Evolutionary conservation across 2,329 filamentous ascomycete genomes (phyloP), one percentile per base, ranked within the genome.

Genomic region (Colletotrichum godetiae): DNA sequence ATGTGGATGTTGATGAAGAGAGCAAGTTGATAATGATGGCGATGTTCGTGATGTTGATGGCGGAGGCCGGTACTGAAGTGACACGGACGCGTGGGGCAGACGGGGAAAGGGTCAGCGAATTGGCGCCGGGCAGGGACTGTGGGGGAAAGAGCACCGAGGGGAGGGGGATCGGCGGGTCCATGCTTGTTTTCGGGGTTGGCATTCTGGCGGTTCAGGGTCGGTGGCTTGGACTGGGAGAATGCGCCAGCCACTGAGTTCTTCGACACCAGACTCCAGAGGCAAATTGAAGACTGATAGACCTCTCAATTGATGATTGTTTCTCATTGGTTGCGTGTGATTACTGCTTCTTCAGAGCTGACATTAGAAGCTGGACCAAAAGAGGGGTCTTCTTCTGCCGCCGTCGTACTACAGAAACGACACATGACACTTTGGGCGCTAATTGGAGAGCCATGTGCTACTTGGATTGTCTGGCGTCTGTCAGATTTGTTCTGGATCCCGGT

Each of bases 121-220:
- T 46, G 33, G 3, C 35, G 35, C 19, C 53, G 52, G 55, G 60
- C 46, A 15, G 29, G 59, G 33, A 49, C 31, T 67, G 55, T 46
- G 52, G 63, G 53, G 63, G 35, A 66, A 59, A 69, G 60, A 29
- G 35, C 53, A 31, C 61, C 53, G 24, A 70, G 29, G 27, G 66
- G 59, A 59, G 66, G 70, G 70, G 60, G 60, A 73, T 73, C 70
- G 46, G 67, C 67, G 60, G 60, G 70, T 61, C 70, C 66, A 70
- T 69, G 70, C 69, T 58, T n/a, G n/a, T 58, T 52, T 72, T 59
- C 7, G 53, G 35, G 24, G 55, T 46, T 67, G 63, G 68, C 37
- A 42, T 1, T 19, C 37, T 42, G 15, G 8, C 13, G 19, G 42
- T 49, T 49, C 42, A 49, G 42, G 42, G 42, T 49, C 42, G 19